Conservation (phyloP, 2,329 filamentous ascomycete species). For the Basipetospora chlamydospora region DNA sequence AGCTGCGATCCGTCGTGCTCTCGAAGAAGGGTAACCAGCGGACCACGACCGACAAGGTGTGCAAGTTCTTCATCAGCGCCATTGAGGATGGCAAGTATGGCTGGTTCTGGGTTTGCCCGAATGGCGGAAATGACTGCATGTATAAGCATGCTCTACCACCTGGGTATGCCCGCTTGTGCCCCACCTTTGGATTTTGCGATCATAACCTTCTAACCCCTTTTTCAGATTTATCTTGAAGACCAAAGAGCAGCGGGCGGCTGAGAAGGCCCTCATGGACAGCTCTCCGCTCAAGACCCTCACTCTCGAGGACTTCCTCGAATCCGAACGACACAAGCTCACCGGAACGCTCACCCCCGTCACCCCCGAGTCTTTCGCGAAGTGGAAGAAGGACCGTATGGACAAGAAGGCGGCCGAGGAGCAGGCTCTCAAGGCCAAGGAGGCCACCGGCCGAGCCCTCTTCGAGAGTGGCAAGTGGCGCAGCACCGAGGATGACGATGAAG, state of each 20-base stretch:
- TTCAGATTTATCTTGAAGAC: slow-evolving; percentile 87
- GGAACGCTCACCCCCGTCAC: slow-evolving; percentile 89
- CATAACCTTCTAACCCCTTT: slow-evolving; percentile 13
- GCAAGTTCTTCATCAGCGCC: slow-evolving; percentile 95
- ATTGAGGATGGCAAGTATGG: slow-evolving; percentile 98
- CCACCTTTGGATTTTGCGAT: not conserved
- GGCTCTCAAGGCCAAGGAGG: slow-evolving; percentile 82
- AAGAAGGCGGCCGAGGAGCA: slow-evolving; percentile 95
- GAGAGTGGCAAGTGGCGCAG: slow-evolving; percentile 89
- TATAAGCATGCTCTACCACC: slow-evolving; percentile 92
- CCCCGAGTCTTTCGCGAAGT: slow-evolving; percentile 81
- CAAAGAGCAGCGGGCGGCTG: slow-evolving; percentile 86
- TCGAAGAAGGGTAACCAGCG: slow-evolving; percentile 96
- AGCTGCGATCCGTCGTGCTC: slow-evolving; percentile 75
- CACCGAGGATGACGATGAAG: slow-evolving; percentile 49
- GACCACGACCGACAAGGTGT: slow-evolving; percentile 94
- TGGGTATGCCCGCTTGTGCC: slow-evolving; percentile 58
- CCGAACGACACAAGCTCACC: slow-evolving; percentile 86
- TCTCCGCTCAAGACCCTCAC: slow-evolving; percentile 88
- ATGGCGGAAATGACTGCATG: slow-evolving; percentile 95
- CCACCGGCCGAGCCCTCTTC: slow-evolving; percentile 86
- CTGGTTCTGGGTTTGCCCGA: slow-evolving; percentile 98
- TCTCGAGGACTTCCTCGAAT: slow-evolving; percentile 93
- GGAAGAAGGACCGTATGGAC: slow-evolving; percentile 86
- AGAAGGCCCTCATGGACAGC: slow-evolving; percentile 94